A percentile compares a stretch with the other conserved stretches of the same genome.
phyloP scores from a whole-genome alignment of 345 rosid species.

The Pistacia atlantica region DNA sequence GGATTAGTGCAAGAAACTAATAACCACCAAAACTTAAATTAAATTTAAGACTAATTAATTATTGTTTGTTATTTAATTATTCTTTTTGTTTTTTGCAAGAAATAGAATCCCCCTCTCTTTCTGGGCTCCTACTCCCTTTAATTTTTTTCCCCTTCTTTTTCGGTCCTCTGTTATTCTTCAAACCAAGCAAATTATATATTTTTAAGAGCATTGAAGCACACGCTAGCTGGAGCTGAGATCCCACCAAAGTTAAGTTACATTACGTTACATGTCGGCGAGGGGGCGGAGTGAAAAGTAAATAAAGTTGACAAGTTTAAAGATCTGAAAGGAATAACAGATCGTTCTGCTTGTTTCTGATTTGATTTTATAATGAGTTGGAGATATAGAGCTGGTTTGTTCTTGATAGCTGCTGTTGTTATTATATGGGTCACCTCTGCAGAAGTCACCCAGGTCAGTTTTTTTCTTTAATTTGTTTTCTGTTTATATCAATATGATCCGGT shows the following conservation, averaged over 20 bases:
- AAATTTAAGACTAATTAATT: not conserved
- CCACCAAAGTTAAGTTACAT: not conserved
- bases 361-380: slow-evolving; percentile 68
- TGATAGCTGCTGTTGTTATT: slow-evolving; percentile 85
- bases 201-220: not conserved
- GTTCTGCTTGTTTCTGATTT: slow-evolving; percentile 32
- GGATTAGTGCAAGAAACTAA: not conserved
- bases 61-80: not conserved
- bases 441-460: slow-evolving; percentile 72
- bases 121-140: not conserved
- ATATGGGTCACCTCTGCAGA: slow-evolving; percentile 93
- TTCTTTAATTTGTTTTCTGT: not conserved
- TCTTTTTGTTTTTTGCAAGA: slow-evolving; percentile 14
- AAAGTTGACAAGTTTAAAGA: slow-evolving; percentile 13
- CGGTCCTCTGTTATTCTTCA: not conserved
- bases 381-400: slow-evolving; percentile 83
- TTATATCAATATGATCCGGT: not conserved
- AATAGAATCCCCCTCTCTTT: not conserved
- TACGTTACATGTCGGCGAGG: slow-evolving; percentile 4
- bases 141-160: not conserved
- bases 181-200: too few species aligned
- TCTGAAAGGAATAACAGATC: slow-evolving; percentile 30
- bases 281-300: not conserved
- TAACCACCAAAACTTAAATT: not conserved
- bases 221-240: slow-evolving; percentile 20